phyloP scores from a whole-genome alignment of 345 rosid genomes.

The Salix caprea region DNA sequence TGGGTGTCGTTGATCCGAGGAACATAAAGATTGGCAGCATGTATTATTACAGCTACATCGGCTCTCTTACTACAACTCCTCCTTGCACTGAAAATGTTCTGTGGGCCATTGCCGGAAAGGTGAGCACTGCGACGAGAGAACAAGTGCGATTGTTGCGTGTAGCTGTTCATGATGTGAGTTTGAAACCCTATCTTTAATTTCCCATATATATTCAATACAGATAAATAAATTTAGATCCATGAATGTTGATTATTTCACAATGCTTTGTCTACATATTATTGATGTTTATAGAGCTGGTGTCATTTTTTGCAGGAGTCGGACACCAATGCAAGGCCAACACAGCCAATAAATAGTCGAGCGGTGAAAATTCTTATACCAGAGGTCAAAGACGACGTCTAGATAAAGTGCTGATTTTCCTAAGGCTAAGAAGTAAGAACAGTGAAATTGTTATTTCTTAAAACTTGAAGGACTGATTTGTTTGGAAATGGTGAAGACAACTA shows the following conservation, averaged over 20 bases:
- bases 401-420: neutral
- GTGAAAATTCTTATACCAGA: conserved; percentile 45
- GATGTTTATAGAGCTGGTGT: neutral
- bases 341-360: conserved; percentile 36
- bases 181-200: neutral
- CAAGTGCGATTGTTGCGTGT: conserved; percentile 65
- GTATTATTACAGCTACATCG: conserved; percentile 65
- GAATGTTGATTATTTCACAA: too few relatives aligned
- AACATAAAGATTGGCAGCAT: conserved; percentile 47
- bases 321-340: conserved; percentile 67
- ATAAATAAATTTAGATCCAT: neutral
- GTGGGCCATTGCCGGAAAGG: conserved; percentile 60
- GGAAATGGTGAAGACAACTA: too few relatives aligned
- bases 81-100: conserved; percentile 73
- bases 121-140: conserved; percentile 52
- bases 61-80: conserved; percentile 80
- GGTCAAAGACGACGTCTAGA: neutral
- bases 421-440: too few relatives aligned
- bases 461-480: too few relatives aligned
- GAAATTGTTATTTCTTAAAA: too few relatives aligned
- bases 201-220: neutral
- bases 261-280: too few relatives aligned
- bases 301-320: conserved; percentile 41
- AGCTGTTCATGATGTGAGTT: conserved; percentile 76
- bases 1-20: conserved; percentile 52